phyloP scores from a whole-genome alignment of 2,329 filamentous ascomycete species.

The Zalaria sp. region DNA sequence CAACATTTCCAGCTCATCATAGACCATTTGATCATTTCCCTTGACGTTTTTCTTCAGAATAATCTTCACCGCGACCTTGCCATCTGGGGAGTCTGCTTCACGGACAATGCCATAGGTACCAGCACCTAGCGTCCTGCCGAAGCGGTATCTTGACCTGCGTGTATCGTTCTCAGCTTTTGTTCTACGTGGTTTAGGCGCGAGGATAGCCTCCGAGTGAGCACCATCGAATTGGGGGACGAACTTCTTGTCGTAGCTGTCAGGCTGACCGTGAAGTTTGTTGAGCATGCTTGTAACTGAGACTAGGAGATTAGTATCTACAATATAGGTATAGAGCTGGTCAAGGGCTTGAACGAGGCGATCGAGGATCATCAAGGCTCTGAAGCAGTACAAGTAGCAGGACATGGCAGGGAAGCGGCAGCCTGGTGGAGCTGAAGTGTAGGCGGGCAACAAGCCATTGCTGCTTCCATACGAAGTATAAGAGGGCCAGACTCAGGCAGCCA shows the following conservation, averaged over 20 bases:
- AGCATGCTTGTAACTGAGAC: conserved; percentile 72
- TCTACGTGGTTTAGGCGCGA: conserved; percentile 1
- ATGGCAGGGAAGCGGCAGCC: background rate
- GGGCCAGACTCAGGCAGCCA: no score
- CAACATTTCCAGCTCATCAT: conserved; percentile 90
- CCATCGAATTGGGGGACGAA: conserved; percentile 26
- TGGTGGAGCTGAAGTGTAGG: no score
- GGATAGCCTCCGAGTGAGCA: background rate
- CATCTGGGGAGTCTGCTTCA: conserved; percentile 72
- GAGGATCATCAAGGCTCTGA: conserved; percentile 1
- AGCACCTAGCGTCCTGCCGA: conserved; percentile 85
- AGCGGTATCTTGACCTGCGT: conserved; percentile 67
- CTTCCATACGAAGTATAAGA: no score
- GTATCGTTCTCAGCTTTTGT: conserved; percentile 15
- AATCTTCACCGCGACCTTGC: conserved; percentile 94
- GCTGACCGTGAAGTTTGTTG: conserved; percentile 91
- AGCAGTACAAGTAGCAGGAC: background rate
- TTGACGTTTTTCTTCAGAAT: conserved; percentile 99
- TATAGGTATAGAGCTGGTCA: background rate
- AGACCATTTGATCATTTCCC: conserved; percentile 96
- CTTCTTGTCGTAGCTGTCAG: conserved; percentile 98
- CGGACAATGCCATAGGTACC: conserved; percentile 97
- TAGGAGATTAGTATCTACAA: background rate
- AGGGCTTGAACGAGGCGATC: no score
- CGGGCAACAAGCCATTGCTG: no score